phyloP scores from a whole-genome alignment of 805 yeast species.

The Candida argentea region DNA sequence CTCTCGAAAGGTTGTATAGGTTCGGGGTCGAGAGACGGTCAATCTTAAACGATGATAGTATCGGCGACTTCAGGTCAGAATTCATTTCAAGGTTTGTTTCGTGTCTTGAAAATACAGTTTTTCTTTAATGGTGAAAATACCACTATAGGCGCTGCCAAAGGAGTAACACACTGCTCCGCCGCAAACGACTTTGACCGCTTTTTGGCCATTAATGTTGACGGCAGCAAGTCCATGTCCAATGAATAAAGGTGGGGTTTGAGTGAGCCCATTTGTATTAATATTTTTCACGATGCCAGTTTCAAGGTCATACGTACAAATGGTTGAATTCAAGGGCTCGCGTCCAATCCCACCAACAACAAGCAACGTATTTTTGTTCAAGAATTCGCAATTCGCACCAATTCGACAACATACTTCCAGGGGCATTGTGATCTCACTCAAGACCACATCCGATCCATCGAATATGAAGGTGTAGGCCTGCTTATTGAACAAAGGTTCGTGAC shows the following conservation, averaged over 20 bases:
- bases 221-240: conserved; percentile 41
- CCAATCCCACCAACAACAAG: conserved; percentile 53
- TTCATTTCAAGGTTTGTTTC: neutral
- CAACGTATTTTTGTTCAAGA: conserved; percentile 21
- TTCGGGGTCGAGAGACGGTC: too few relatives aligned
- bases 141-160: conserved; percentile 45
- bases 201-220: neutral
- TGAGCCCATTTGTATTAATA: neutral
- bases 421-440: conserved; percentile 1
- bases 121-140: conserved; percentile 7
- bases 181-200: conserved; percentile 24
- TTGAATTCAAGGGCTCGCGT: conserved; percentile 6
- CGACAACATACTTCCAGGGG: conserved; percentile 28
- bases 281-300: neutral
- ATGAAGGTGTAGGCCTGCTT: conserved; percentile 25
- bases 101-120: too few relatives aligned
- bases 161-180: conserved; percentile 84
- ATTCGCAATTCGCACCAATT: conserved; percentile 37
- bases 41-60: too few relatives aligned
- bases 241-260: conserved; percentile 33
- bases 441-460: conserved; percentile 7
- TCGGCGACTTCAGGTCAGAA: too few relatives aligned
- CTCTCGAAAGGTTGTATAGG: too few relatives aligned
- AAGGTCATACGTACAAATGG: neutral
- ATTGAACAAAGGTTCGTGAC: conserved; percentile 19